These are phyloP conservation scores for Boletus bicolor DNA, from an alignment of 768 basidiomycete species.

Conservation along the genomic window DNA sequence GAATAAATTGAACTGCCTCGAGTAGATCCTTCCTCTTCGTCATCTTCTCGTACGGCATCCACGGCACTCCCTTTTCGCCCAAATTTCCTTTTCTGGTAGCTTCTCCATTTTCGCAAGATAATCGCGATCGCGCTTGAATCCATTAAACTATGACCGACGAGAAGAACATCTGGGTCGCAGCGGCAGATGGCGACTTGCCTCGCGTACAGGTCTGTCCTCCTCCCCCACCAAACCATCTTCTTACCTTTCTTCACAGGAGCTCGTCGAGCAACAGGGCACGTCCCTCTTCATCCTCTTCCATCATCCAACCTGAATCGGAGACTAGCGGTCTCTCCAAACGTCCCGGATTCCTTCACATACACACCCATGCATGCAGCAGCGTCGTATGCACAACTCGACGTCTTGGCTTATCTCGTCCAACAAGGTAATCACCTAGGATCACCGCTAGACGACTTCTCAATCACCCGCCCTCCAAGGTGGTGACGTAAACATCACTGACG, in stretches of 20 bases:
- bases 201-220: conserved; percentile 61
- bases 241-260: conserved; percentile 38
- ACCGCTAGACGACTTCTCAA: neutral
- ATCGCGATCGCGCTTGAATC: conserved; percentile 14
- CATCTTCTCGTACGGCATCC: conserved; percentile 10
- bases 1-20: neutral
- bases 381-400: conserved; percentile 77
- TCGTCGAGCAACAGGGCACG: conserved; percentile 59
- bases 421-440: conserved; percentile 43
- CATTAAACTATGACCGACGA: conserved; percentile 30
- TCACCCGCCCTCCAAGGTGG: conserved; percentile 54
- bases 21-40: conserved; percentile 3
- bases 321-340: conserved; percentile 65
- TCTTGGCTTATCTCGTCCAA: conserved; percentile 76
- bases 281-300: conserved; percentile 24
- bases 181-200: conserved; percentile 83
- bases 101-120: conserved; percentile 8
- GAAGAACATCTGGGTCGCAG: conserved; percentile 90
- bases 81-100: conserved; percentile 26
- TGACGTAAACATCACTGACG: conserved; percentile 81
- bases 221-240: neutral
- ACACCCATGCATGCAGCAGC: conserved; percentile 95
- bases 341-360: conserved; percentile 69
- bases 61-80: conserved; percentile 4
- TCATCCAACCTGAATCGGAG: conserved; percentile 30